Evolutionary conservation across 116 monocot genomes (phyloP).

Genomic region (Dioscorea cayenensis): DNA sequence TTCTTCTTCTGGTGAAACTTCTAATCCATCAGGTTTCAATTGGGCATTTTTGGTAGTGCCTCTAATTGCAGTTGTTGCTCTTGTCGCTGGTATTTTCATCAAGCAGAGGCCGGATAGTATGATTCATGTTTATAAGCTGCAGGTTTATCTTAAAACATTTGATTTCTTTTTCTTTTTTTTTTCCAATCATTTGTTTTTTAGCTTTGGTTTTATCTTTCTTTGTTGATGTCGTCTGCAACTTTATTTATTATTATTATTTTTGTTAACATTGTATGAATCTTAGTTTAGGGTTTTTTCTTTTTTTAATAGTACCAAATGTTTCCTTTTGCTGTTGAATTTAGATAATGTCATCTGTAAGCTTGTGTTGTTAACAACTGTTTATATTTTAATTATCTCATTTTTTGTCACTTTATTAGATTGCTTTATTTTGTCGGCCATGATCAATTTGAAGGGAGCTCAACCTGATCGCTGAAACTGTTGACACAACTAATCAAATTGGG

Average conservation of each 20-base stretch:
- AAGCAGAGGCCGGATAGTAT: conserved; percentile 61
- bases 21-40: conserved; percentile 46
- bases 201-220: not conserved
- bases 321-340: too few relatives aligned
- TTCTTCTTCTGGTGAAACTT: not conserved
- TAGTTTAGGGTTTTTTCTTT: too few relatives aligned
- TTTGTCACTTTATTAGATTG: conserved; percentile 45
- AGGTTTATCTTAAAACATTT: conserved; percentile 29
- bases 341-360: too few relatives aligned
- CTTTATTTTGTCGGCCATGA: conserved; percentile 74
- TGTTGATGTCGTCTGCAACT: not conserved
- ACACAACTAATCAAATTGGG: conserved; percentile 80
- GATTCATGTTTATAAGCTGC: conserved; percentile 69
- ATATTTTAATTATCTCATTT: not conserved
- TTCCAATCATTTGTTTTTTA: too few relatives aligned
- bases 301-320: too few relatives aligned
- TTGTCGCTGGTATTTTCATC: conserved; percentile 18
- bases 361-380: too few relatives aligned
- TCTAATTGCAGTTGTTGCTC: conserved; percentile 3
- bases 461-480: conserved; percentile 77
- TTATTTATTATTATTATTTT: not conserved
- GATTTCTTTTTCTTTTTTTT: too few relatives aligned
- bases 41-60: conserved; percentile 26
- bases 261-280: not conserved
- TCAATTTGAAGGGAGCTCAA: conserved; percentile 88